These are phyloP conservation scores for Metschnikowia borealis DNA, from an alignment of 805 yeast genomes.

Conservation along the genomic window DNA sequence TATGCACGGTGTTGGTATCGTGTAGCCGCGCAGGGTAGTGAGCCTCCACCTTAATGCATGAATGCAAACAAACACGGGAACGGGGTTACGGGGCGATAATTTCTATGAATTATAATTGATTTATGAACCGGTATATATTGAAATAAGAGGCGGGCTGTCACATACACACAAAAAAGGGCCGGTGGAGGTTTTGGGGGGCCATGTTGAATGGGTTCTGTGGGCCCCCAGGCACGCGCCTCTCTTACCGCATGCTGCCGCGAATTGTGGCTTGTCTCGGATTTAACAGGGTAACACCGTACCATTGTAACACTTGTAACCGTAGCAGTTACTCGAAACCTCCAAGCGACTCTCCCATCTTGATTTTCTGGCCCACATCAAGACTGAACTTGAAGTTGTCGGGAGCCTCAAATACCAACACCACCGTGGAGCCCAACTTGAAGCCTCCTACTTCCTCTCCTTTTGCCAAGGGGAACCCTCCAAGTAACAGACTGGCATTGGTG, in stretches of 20 bases:
- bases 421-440: conserved; percentile 91
- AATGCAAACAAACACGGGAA: neutral
- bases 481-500: conserved; percentile 64
- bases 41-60: neutral
- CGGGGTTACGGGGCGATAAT: neutral
- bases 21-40: neutral
- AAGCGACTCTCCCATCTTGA: conserved; percentile 78
- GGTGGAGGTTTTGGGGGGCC: neutral
- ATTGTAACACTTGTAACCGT: neutral
- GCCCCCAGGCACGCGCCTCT: neutral
- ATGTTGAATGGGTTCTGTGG: neutral
- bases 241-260: neutral
- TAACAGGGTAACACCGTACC: no score
- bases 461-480: conserved; percentile 83
- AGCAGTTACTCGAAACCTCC: conserved; percentile 42
- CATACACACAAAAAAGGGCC: neutral
- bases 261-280: neutral
- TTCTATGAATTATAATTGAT: neutral
- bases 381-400: conserved; percentile 74
- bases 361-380: conserved; percentile 67
- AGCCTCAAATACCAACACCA: conserved; percentile 96
- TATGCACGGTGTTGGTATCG: neutral
- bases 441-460: conserved; percentile 98
- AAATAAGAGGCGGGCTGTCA: neutral
- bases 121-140: neutral